Evolutionary conservation across 108 stramenopile genomes (phyloP), one percentile per base, ranked within the genome.

Genomic region (Skeletonema tropicum): DNA sequence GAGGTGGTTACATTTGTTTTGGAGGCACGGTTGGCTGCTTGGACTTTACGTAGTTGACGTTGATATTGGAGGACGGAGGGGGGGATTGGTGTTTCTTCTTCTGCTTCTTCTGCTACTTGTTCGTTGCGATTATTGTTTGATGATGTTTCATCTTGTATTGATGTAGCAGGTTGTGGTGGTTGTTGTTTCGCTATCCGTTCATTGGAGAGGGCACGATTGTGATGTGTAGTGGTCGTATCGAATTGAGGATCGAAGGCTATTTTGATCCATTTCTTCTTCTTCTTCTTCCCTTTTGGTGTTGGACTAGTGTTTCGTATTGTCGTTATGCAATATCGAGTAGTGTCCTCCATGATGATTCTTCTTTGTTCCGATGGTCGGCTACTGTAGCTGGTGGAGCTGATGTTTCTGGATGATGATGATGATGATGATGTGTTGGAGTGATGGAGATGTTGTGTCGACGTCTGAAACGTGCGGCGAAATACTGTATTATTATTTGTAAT

Each of bases 1-100:
- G 62, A 15, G 69, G 63, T 36, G n/a, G 55, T 30, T 26, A 82
- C 52, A 76, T 64, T 57, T 26, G 77, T 71, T 75, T 70, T 76
- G 10, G 70, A 82, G 14, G 83, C 79, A 21, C 85, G 76, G 58
- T 84, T 52, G 26, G 67, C 64, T 36, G 88, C 88, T 57, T 85
- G 81, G 0, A 84, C 68, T 71, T 91, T 90, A 26, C 90, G 83
- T 57, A 87, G 38, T 64, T 92, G 90, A 5, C 89, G 85, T 83
- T 94, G 86, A 59, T 87, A 94, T 81, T 86, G 88, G 3, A 91
- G 73, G 8, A 94, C 93, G 3, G 91, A 81, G 14, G 89, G 87
- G 31, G 93, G 93, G 1, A 91, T 35, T n/a, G n/a, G n/a, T 39
- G 3, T 82, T 39, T 49, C 17, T 49, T 19, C 48, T 19, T 49